A percentile compares a stretch with the other conserved stretches of the same genome.
Evolutionary conservation across 2,329 filamentous ascomycete genomes (phyloP).

Genomic region (Calycina herbarum): DNA sequence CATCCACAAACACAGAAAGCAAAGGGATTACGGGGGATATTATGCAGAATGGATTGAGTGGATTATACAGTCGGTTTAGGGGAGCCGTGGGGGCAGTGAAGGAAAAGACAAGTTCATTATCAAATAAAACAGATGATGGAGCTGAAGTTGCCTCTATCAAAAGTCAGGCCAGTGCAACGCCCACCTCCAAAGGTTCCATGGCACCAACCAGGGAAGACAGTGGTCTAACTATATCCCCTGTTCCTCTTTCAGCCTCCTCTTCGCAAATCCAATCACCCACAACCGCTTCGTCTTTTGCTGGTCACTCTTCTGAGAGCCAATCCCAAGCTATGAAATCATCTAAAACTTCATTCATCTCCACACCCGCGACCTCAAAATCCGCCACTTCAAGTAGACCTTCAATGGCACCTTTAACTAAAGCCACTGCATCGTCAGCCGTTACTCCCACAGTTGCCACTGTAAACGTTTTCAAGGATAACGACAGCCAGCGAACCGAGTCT

Average conservation of each 20-base stretch:
- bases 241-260: constrained; percentile 33
- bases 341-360: constrained; percentile 33
- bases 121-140: constrained; percentile 44
- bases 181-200: constrained; percentile 44
- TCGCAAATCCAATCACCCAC: constrained; percentile 37
- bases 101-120: constrained; percentile 45
- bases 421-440: constrained; percentile 33
- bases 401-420: constrained; percentile 36
- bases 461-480: constrained; percentile 49
- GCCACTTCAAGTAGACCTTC: constrained; percentile 30
- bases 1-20: constrained; percentile 59
- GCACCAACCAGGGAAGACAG: constrained; percentile 44
- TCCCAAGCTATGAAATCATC: constrained; percentile 37
- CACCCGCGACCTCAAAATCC: constrained; percentile 33
- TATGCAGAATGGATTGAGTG: constrained; percentile 83
- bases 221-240: constrained; percentile 40
- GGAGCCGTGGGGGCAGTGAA: constrained; percentile 73
- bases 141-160: constrained; percentile 46
- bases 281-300: constrained; percentile 32
- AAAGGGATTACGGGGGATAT: constrained; percentile 71
- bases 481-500: constrained; percentile 41
- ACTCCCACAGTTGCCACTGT: constrained; percentile 50
- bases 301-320: constrained; percentile 33
- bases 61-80: constrained; percentile 81
- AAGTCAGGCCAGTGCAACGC: constrained; percentile 43